Evolutionary conservation across 176 grass and related monocot species (phyloP).

Genomic region (Lolium perenne): DNA sequence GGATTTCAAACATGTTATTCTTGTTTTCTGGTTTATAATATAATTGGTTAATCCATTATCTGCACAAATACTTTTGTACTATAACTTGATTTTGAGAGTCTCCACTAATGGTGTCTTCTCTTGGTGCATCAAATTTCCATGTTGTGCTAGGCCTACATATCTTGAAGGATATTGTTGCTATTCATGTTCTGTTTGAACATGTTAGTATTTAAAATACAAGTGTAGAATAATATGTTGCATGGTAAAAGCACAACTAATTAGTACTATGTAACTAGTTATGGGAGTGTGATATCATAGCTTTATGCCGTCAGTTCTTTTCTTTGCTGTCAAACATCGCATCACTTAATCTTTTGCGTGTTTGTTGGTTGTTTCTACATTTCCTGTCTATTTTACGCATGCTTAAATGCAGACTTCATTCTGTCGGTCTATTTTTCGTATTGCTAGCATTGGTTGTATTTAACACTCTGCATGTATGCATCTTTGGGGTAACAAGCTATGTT

Average conservation of each 20-base stretch:
- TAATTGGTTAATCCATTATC: constrained; percentile 13
- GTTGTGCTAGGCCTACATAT: background rate
- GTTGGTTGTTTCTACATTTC: constrained; percentile 17
- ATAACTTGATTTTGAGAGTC: background rate
- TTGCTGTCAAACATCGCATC: background rate
- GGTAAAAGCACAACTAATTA: background rate
- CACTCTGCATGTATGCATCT: background rate
- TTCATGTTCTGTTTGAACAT: background rate
- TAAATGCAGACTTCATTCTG: background rate
- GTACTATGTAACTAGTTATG: background rate
- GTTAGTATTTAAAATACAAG: background rate
- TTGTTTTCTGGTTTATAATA: constrained; percentile 17
- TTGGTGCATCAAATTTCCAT: background rate
- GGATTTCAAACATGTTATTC: constrained; percentile 1
- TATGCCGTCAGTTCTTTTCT: constrained; percentile 15
- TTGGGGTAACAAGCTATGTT: background rate
- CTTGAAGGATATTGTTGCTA: constrained; percentile 18
- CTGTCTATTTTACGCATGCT: background rate
- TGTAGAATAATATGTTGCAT: background rate
- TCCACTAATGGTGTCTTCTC: background rate
- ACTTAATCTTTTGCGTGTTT: background rate
- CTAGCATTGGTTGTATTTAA: constrained; percentile 14
- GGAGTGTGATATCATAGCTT: background rate
- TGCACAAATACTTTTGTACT: background rate
- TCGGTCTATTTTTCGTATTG: background rate